Base-by-base conservation (phyloP, 805 yeast species). In the Ascoidea asiatica region DNA sequence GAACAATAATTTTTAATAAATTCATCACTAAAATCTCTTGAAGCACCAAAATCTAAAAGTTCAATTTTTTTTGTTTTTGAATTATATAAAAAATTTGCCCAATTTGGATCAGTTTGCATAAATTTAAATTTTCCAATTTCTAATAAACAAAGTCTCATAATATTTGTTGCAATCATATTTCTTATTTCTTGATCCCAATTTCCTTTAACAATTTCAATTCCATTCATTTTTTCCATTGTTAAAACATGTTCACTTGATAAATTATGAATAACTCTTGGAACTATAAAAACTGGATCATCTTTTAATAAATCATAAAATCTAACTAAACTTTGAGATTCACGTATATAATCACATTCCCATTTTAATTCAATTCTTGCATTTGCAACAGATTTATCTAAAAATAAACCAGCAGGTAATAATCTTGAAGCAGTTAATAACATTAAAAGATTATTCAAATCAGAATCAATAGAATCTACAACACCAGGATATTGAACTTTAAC, bases 61-160 rank as follows among this genome's bases (percentile, higher is more conserved):
- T 90, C 97, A 46, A 92, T 77, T 59, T 81, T 78, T 21, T 73
- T 63, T 1, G 88, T 77, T n/a, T 65, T 53, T 33, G 68, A 68
- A 56, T 92, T 88, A 65, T 84, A 88, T 48, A 92, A 64, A 64
- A 92, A 92, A 61, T 92, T 92, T 40, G 98, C 97, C 98, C 98
- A 92, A 61, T 92, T 92, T 43, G 98, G 98, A 64, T 92, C 98
- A 1, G 97, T 90, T 64, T 92, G 98, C 98, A 92, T 92, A 64
- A 81, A 90, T 55, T 73, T 75, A 66, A 82, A 89, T 53, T 75
- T 66, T 13, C 88, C 85, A 59, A 92, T 84, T 63, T 92, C 98
- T 52, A 73, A 69, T 41, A 92, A 65, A 56, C 96, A 88, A 38
- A 92, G 68, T 51, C 86, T 73, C 95, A 92, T 83, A 43, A 92